Percentiles rank a stretch among this genome's conserved stretches.
These are phyloP conservation scores for Saccharomyces eubayanus DNA, from an alignment of 805 yeast genomes.

Conservation along the genomic window DNA sequence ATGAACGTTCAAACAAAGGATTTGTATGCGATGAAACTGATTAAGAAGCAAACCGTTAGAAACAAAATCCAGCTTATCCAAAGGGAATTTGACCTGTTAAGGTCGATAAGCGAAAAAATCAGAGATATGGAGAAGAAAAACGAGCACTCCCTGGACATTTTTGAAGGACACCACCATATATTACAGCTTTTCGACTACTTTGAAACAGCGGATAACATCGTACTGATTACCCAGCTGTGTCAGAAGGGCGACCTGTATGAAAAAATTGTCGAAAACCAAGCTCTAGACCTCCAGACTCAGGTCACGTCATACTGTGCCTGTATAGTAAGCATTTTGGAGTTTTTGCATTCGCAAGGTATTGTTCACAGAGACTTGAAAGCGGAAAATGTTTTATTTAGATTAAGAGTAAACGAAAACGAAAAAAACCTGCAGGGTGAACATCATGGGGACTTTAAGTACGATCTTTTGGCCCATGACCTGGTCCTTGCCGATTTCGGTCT, in stretches of 20 bases:
- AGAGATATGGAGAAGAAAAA: constrained; percentile 32
- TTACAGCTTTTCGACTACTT: constrained; percentile 59
- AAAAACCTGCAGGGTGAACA: constrained; percentile 19
- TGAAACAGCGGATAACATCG: constrained; percentile 52
- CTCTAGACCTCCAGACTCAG: constrained; percentile 38
- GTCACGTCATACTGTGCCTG: constrained; percentile 43
- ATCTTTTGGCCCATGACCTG: constrained; percentile 27
- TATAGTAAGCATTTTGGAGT: constrained; percentile 46
- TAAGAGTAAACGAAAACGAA: constrained; percentile 18
- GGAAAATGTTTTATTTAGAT: constrained; percentile 52
- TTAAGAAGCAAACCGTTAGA: constrained; percentile 23
- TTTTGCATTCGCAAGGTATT: constrained; percentile 49
- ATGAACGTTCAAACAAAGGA: constrained; percentile 35
- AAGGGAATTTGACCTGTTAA: constrained; percentile 51
- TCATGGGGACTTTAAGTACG: constrained; percentile 34
- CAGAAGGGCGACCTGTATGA: constrained; percentile 63
- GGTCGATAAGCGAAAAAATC: constrained; percentile 17
- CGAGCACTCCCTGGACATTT: constrained; percentile 10
- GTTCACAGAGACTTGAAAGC: constrained; percentile 71
- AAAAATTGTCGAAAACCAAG: constrained; percentile 40
- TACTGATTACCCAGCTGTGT: constrained; percentile 59
- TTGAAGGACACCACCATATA: constrained; percentile 39
- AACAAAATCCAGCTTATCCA: constrained; percentile 37
- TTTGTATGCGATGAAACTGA: constrained; percentile 41
- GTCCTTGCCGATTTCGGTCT: constrained; percentile 46